Evolutionary conservation across 2,329 filamentous ascomycete genomes (phyloP).

Genomic region (Diaporthe sp.): DNA sequence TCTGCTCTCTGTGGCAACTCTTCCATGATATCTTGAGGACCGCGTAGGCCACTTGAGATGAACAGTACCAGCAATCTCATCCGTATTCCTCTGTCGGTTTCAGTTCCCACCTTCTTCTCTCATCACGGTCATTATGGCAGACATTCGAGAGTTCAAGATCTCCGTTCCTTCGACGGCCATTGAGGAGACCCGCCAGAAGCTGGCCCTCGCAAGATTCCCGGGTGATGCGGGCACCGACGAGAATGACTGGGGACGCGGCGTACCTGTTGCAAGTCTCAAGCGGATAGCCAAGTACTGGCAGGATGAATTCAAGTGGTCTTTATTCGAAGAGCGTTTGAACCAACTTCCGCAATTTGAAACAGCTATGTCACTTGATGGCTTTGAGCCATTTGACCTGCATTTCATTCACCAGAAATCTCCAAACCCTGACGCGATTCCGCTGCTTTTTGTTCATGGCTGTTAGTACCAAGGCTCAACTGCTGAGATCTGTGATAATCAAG

Average conservation of each 20-base stretch:
- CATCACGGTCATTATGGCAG: conserved; percentile 4
- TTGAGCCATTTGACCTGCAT: conserved; percentile 72
- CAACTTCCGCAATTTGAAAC: conserved; percentile 70
- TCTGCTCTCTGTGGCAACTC: too few species aligned
- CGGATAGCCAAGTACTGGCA: conserved; percentile 70
- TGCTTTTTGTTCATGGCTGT: conserved; percentile 59
- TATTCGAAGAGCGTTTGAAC: conserved; percentile 71
- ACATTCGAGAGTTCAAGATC: conserved; percentile 19
- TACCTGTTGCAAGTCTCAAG: conserved; percentile 70
- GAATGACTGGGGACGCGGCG: conserved; percentile 67
- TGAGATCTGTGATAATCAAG: neutral
- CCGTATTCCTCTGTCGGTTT: neutral
- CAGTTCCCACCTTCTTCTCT: neutral
- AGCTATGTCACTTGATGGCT: conserved; percentile 67
- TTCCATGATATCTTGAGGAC: too few species aligned
- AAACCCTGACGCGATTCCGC: conserved; percentile 52
- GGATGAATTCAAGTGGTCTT: conserved; percentile 71
- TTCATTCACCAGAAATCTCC: conserved; percentile 68
- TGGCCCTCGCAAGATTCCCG: conserved; percentile 53
- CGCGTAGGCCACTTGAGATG: too few species aligned
- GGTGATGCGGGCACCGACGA: conserved; percentile 63
- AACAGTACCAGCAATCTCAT: neutral
- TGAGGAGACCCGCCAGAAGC: conserved; percentile 10
- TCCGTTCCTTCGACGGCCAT: neutral
- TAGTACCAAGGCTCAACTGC: neutral